Base-by-base conservation (phyloP, 2,329 filamentous ascomycete genomes). In the Aspergillus ibericus region DNA sequence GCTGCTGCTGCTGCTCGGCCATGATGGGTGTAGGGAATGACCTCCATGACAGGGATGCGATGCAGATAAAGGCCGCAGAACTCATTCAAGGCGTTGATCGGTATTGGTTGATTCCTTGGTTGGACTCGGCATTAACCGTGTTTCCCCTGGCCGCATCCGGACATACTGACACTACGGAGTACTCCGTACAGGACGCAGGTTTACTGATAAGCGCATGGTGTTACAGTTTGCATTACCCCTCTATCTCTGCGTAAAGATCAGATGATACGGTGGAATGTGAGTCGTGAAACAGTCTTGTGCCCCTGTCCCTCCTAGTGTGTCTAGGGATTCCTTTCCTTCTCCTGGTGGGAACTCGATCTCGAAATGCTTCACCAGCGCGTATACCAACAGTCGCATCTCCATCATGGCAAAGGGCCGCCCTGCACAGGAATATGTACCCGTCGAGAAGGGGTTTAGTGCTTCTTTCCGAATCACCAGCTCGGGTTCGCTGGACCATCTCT, bases 141-240 rank as follows among this genome's bases (percentile, higher is more conserved):
- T 63, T 62, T 62, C 53, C 50, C 56, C 49, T 61, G 57, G 49
- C 63, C 63, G 63, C 57, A 65, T 63, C 53, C 61, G 64, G 60
- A 27, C 38, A 40, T 52, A 7, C 25, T 29, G 27, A 22, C 29
- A 27, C n/a, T 6, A 51, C 25, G n/a, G n/a, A n/a, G n/a, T 7
- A 44, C 15, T 36, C 8, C 16, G 2, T 25, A 15, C 12, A 8
- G 29, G 4, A 34, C 22, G n/a, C n/a, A n/a, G n/a, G n/a, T n/a
- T n/a, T 25, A 25, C 22, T 25, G 35, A 47, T 18, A 20, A 16
- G n/a, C 18, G 15, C 22, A 10, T 12, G 13, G 44, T 48, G 27
- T 13, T 40, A 12, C 6, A 27, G 5, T 25, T 13, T 47, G 38
- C 20, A 34, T 20, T 35, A 20, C 12, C 16, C 16, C 13, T n/a